Base-by-base conservation (phyloP, 495 filamentous ascomycete species). In the Jackrogersella multiformis region DNA sequence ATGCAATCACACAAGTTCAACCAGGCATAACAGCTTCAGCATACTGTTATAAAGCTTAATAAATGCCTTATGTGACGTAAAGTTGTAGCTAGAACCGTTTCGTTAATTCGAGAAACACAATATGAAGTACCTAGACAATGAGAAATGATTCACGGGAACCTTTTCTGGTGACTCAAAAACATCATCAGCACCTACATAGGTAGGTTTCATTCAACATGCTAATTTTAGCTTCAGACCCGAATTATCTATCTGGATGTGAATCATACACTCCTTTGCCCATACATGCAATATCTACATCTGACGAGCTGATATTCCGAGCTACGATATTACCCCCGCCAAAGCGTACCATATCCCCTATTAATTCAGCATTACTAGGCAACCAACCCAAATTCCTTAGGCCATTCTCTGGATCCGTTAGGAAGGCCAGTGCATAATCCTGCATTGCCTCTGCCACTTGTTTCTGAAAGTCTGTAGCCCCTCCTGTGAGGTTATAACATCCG, bases 351-450 rank as follows among this genome's bases (percentile, higher is more conserved):
- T 41, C 21, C 20, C 44, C 56, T 15, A 48, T 42, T 10, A 30
- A 42, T n/a, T 18, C 23, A 4, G 21, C 23, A 15, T 42, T 26
- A 26, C 49, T 58, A 7, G 38, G 63, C 2, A 35, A 6, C 74
- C 64, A 79, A 10, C 69, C 68, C 9, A 73, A 39, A 18, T 68
- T 65, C 53, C 52, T 61, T 48, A 76, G 46, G 2, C 79, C 79
- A 34, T 73, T 56, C 23, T 76, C 62, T 3, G 79, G 77, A 59
- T 83, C 81, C n/a, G 70, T 65, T 53, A 80, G 70, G 56, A 83
- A 81, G 18, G 74, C 77, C n/a, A 79, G 52, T 28, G 79, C 61
- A 56, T 78, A 75, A 55, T 81, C 79, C 68, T 81, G 80, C 77
- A 84, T 78, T 6, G 56, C 46, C 52, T 76, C 72, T 36, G 77